Base-by-base conservation (phyloP, 2,329 filamentous ascomycete species). In the Xylaria sp. region DNA sequence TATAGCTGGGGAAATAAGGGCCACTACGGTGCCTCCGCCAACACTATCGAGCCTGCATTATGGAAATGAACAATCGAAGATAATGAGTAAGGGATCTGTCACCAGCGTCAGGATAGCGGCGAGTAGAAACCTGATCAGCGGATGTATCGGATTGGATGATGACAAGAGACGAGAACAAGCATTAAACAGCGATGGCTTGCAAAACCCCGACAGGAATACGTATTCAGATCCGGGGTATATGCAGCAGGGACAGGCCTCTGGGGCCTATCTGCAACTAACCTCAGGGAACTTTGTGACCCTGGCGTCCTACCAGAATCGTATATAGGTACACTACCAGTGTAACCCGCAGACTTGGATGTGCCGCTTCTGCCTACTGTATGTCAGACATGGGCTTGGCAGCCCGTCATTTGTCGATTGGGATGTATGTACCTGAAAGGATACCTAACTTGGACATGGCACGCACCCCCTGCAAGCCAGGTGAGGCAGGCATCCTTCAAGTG, bases 201-300 rank as follows among this genome's bases (percentile, higher is more conserved):
- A 34, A 59, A n/a, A 25, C 18, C 9, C 55, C 25, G 25, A 52
- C 18, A 25, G 34, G 37, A 56, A 44, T 7, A 20, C 23, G 39
- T 58, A 18, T 44, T 7, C 39, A 25, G 39, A 66, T 69, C 63
- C 44, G 67, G 67, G 67, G 58, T 44, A 50, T 20, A 20, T 63
- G 41, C 60, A 48, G 20, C 60, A 46, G 25, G 51, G 39, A 62
- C 52, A 57, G 6, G 61, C 52, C 25, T 20, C 31, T 25, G 39
- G 18, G 64, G 37, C 44, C n/a, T 65, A 46, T 66, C 64, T 52
- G 48, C 56, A 48, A 60, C n/a, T 20, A n/a, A 37, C 28, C 51
- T 54, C 9, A 44, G 39, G 23, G 31, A 37, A 46, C 39, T 58
- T 44, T 58, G 10, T 46, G 20, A 58, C 37, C 55, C 55, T 34